Evolutionary conservation across 441 rosid genomes (phyloP).

Genomic region (Erodium texanum): DNA sequence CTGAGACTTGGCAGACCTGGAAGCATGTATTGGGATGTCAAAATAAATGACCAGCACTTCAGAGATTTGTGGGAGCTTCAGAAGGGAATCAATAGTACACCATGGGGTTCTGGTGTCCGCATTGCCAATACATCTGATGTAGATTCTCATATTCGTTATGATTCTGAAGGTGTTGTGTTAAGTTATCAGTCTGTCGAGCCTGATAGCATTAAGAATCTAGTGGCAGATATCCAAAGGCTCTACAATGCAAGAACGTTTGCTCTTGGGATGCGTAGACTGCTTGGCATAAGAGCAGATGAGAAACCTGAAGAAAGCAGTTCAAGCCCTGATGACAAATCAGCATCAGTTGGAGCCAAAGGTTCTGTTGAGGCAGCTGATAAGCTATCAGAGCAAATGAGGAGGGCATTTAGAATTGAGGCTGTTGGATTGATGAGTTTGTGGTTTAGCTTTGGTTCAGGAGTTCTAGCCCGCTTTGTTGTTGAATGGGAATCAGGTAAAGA

Average conservation of each 20-base stretch:
- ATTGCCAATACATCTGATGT: constrained; percentile 91
- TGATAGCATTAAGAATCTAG: constrained; percentile 85
- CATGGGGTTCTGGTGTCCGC: constrained; percentile 94
- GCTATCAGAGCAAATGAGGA: constrained; percentile 77
- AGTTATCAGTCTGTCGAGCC: constrained; percentile 89
- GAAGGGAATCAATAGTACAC: constrained; percentile 65
- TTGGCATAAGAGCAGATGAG: constrained; percentile 82
- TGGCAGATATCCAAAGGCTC: constrained; percentile 87
- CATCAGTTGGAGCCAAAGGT: constrained; percentile 49
- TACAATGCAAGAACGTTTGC: constrained; percentile 95
- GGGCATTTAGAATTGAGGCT: constrained; percentile 87
- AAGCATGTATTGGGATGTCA: constrained; percentile 98
- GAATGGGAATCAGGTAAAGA: constrained; percentile 98
- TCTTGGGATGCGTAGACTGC: constrained; percentile 88
- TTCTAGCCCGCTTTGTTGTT: constrained; percentile 90
- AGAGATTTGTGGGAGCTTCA: constrained; percentile 98
- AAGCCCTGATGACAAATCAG: constrained; percentile 42
- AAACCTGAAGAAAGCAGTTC: constrained; percentile 52
- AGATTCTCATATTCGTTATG: constrained; percentile 88
- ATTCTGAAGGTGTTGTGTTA: constrained; percentile 91
- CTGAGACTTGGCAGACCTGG: constrained; percentile 97
- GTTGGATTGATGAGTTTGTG: constrained; percentile 93
- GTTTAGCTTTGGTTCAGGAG: constrained; percentile 92
- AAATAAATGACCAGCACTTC: constrained; percentile 91
- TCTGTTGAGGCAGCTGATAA: constrained; percentile 59